phyloP scores from a whole-genome alignment of 805 yeast genomes.

The Diddensiella caesifluorescens region DNA sequence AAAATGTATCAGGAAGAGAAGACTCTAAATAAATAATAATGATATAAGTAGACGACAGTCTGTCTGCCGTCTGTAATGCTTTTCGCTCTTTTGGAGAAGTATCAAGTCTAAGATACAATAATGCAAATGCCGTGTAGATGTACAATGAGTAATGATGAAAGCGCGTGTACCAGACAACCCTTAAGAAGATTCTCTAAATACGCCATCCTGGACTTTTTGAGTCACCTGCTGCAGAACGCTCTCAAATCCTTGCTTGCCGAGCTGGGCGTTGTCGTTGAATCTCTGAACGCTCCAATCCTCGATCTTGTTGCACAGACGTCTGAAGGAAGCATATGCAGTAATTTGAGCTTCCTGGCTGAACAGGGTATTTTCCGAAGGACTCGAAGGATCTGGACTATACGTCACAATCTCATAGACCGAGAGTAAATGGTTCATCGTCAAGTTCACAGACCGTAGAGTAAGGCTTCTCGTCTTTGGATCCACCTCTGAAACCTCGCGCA shows the following conservation, averaged over 20 bases:
- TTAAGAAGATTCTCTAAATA: slow-evolving; percentile 12
- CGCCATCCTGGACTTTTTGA: slow-evolving; percentile 26
- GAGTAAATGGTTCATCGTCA: slow-evolving; percentile 71
- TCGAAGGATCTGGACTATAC: slow-evolving; percentile 61
- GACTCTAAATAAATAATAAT: too few relatives aligned
- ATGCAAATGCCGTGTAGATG: too few relatives aligned
- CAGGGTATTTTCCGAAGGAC: slow-evolving; percentile 48
- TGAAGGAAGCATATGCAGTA: slow-evolving; percentile 72
- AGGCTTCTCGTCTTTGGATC: slow-evolving; percentile 60
- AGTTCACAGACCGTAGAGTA: slow-evolving; percentile 76
- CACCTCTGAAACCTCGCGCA: slow-evolving; percentile 83
- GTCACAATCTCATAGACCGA: slow-evolving; percentile 83
- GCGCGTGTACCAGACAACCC: neutral
- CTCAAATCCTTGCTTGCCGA: slow-evolving; percentile 83
- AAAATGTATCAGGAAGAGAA: too few relatives aligned
- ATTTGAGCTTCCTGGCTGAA: slow-evolving; percentile 84
- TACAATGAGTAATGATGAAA: neutral
- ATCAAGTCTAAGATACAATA: too few relatives aligned
- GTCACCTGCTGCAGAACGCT: slow-evolving; percentile 49
- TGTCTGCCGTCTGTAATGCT: too few relatives aligned
- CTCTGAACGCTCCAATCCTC: slow-evolving; percentile 92
- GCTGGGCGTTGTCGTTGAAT: slow-evolving; percentile 78
- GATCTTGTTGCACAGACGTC: slow-evolving; percentile 66
- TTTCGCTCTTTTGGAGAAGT: too few relatives aligned
- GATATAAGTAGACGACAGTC: too few relatives aligned